Percentiles rank a stretch among this genome's conserved stretches.
phyloP scores from a whole-genome alignment of 169 alveolate genomes.

The Plasmodium sp. region DNA sequence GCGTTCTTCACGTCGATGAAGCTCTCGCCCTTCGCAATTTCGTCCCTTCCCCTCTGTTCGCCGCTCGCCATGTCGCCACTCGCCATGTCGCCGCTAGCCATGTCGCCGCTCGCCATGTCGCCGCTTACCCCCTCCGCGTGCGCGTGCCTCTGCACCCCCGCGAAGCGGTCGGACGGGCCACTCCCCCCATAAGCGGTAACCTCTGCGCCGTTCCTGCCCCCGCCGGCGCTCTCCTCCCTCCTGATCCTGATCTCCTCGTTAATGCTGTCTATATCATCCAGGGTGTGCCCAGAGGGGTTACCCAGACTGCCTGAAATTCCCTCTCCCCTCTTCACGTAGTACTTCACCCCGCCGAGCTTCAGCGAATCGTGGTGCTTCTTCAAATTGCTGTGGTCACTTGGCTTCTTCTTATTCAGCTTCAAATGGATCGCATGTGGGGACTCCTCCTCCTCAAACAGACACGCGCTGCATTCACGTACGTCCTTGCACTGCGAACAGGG shows the following conservation, averaged over 20 bases:
- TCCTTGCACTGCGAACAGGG: slow-evolving; percentile 59
- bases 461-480: slow-evolving; percentile 25
- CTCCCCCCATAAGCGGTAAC: background rate
- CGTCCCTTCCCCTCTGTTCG: background rate
- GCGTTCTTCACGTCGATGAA: background rate
- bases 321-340: slow-evolving; percentile 61
- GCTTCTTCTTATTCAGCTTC: slow-evolving; percentile 26
- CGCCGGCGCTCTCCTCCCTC: background rate
- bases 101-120: background rate
- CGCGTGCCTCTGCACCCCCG: slow-evolving; percentile 49
- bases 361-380: slow-evolving; percentile 57
- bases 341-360: slow-evolving; percentile 54
- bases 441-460: slow-evolving; percentile 56
- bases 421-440: slow-evolving; percentile 33
- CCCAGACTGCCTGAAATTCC: slow-evolving; percentile 73
- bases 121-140: background rate
- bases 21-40: background rate
- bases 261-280: slow-evolving; percentile 8
- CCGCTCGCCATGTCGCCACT: background rate
- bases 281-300: background rate
- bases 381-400: slow-evolving; percentile 19
- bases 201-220: slow-evolving; percentile 6
- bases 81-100: background rate
- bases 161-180: background rate
- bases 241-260: slow-evolving; percentile 16